Evolutionary conservation across 108 stramenopile species (phyloP).

Genomic region (Chaetoceros tenuissimus): DNA sequence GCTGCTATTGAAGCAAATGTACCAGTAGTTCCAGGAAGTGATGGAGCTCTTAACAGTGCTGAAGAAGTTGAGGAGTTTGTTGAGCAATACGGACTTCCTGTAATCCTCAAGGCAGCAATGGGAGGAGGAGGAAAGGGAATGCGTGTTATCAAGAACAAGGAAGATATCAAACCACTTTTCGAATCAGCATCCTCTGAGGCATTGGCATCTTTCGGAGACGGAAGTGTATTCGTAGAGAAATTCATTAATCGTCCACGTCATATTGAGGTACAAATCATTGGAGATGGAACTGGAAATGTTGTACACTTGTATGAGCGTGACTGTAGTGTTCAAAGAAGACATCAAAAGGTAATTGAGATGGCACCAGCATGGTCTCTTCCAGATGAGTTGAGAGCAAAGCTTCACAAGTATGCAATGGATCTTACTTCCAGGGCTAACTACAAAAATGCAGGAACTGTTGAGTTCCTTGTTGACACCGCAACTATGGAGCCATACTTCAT

Average conservation of each 20-base stretch:
- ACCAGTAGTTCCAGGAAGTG: constrained; percentile 85
- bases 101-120: constrained; percentile 90
- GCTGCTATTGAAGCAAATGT: constrained; percentile 70
- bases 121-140: constrained; percentile 94
- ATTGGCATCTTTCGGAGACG: constrained; percentile 74
- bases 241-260: constrained; percentile 85
- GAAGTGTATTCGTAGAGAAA: constrained; percentile 71
- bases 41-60: constrained; percentile 31
- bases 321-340: constrained; percentile 90
- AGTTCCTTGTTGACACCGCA: constrained; percentile 88
- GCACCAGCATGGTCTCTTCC: constrained; percentile 87
- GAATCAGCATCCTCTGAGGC: constrained; percentile 71
- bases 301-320: constrained; percentile 93
- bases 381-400: constrained; percentile 44
- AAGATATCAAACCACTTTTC: constrained; percentile 53
- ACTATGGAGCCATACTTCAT: constrained; percentile 84
- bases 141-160: constrained; percentile 61
- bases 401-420: constrained; percentile 81
- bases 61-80: constrained; percentile 46
- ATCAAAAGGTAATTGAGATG: constrained; percentile 98
- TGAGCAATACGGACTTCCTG: constrained; percentile 66
- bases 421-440: constrained; percentile 84
- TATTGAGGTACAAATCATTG: constrained; percentile 94
- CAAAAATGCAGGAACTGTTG: constrained; percentile 97
- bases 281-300: constrained; percentile 87